phyloP scores from a whole-genome alignment of 257 asterid species.

The Salvia miltiorrhiza region DNA sequence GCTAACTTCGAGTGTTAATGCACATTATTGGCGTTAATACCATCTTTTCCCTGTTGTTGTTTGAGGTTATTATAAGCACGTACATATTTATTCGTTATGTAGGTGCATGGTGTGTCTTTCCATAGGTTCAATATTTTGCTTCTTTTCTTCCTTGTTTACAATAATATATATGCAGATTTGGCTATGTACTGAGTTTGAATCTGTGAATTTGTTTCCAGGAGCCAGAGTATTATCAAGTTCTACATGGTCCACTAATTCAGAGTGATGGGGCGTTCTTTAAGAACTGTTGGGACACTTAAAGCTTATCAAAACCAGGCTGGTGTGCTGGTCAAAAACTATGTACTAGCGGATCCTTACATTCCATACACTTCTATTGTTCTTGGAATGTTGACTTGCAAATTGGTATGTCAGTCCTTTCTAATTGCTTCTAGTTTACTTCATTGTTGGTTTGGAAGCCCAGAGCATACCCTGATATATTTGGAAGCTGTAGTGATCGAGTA shows the following conservation, averaged over 20 bases:
- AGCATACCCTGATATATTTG: not conserved
- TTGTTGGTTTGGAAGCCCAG: conserved; percentile 12
- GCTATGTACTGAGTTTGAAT: not conserved
- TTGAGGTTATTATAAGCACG: conserved; percentile 4
- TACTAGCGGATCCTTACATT: conserved; percentile 76
- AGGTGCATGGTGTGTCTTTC: not conserved
- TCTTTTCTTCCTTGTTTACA: not conserved
- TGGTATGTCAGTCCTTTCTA: conserved; percentile 47
- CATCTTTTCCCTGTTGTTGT: not conserved
- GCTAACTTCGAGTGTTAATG: not conserved
- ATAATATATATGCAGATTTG: not conserved
- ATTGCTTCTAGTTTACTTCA: conserved; percentile 13
- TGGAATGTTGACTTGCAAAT: conserved; percentile 74
- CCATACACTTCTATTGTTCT: conserved; percentile 77
- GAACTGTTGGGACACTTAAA: conserved; percentile 52
- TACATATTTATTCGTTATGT: not conserved
- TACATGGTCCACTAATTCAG: conserved; percentile 33
- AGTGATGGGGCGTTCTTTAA: conserved; percentile 56
- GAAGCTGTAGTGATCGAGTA: not conserved
- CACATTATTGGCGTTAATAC: not conserved
- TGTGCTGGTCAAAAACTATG: conserved; percentile 65
- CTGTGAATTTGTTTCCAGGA: conserved; percentile 32
- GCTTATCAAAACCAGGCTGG: conserved; percentile 73
- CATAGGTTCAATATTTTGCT: not conserved
- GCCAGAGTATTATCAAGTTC: conserved; percentile 30